phyloP scores from a whole-genome alignment of 176 grass and related monocot species.

The Oropetium thomaeum region DNA sequence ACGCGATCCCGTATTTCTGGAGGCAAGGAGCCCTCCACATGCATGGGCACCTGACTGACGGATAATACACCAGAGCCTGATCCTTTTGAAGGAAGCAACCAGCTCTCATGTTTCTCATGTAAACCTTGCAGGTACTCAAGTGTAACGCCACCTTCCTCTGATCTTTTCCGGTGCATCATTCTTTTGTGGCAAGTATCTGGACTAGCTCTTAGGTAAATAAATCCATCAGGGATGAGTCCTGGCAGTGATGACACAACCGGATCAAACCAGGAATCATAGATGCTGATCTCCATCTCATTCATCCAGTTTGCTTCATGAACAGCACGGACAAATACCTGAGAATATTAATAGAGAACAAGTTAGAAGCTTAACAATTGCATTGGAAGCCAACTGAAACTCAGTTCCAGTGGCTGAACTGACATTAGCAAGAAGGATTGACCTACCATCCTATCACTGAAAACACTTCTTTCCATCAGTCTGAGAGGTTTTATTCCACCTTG shows the following conservation, averaged over 20 bases:
- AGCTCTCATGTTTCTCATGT: conserved; percentile 98
- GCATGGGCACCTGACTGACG: conserved; percentile 60
- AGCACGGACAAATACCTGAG: conserved; percentile 89
- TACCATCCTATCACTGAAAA: conserved; percentile 98
- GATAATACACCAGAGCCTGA: conserved; percentile 57
- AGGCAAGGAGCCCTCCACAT: conserved; percentile 59
- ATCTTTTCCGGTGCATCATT: conserved; percentile 81
- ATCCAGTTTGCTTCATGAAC: conserved; percentile 99
- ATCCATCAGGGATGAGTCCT: conserved; percentile 88
- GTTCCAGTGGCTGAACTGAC: conserved; percentile 6
- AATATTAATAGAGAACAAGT: conserved; percentile 9
- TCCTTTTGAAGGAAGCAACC: conserved; percentile 70
- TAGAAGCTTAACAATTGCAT: not conserved
- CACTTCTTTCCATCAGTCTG: conserved; percentile 97
- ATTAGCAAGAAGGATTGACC: conserved; percentile 28
- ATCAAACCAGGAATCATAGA: conserved; percentile 99
- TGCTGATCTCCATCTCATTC: conserved; percentile 99
- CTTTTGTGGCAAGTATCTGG: conserved; percentile 92
- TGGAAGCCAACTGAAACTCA: not conserved
- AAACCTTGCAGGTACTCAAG: conserved; percentile 85
- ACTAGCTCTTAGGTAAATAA: conserved; percentile 93
- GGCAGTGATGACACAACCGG: conserved; percentile 86
- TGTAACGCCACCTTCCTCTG: conserved; percentile 85
- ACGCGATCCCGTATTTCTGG: conserved; percentile 78
- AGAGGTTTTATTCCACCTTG: conserved; percentile 86